phyloP scores from a whole-genome alignment of 805 yeast species.

The Yarrowia keelungensis region DNA sequence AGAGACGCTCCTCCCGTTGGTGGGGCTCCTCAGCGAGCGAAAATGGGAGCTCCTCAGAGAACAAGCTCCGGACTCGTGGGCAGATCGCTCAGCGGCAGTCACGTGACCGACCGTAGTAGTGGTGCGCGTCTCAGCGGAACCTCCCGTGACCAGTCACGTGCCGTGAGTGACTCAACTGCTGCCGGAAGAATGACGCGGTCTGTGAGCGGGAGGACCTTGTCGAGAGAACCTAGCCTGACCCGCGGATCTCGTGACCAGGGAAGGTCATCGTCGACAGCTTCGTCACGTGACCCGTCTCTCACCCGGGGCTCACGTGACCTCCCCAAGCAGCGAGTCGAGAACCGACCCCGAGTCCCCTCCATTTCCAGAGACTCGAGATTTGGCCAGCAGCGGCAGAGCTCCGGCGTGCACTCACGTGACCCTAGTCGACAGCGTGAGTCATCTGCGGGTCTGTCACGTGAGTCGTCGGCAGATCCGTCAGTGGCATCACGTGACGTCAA shows the following conservation, averaged over 20 bases:
- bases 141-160: neutral
- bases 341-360: neutral
- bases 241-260: constrained; percentile 1
- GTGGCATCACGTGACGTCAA: too few relatives aligned
- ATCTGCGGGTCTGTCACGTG: too few relatives aligned
- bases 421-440: neutral
- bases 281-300: constrained; percentile 4
- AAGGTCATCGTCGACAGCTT: too few relatives aligned
- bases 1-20: neutral
- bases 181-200: neutral
- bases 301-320: neutral
- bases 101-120: neutral
- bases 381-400: too few relatives aligned
- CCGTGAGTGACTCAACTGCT: neutral
- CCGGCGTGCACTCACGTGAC: neutral
- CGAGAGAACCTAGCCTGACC: neutral
- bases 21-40: neutral
- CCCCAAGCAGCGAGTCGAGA: neutral
- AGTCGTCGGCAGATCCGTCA: too few relatives aligned
- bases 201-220: neutral
- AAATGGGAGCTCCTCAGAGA: constrained; percentile 29
- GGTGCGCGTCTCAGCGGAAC: too few relatives aligned
- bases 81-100: constrained; percentile 16
- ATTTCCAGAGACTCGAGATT: too few relatives aligned
- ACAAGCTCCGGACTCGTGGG: constrained; percentile 11